Evolutionary conservation across 495 filamentous ascomycete species (phyloP), one percentile per base, ranked within the genome.

Genomic region (Neurospora sp.): DNA sequence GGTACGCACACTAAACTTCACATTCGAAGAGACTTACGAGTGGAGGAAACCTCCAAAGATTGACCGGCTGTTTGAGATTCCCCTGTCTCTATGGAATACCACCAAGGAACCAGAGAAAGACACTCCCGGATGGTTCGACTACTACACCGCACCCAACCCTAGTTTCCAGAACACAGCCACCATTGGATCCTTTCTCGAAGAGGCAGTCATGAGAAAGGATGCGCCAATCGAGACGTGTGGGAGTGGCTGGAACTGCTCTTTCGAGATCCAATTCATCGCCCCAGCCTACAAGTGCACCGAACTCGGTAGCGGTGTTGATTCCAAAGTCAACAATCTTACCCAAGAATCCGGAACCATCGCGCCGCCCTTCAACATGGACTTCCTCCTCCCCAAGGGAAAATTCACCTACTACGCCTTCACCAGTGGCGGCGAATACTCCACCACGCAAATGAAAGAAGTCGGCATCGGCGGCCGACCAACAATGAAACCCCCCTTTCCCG

Each of bases 271-370:
- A 3, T 82, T 84, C 42, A 75, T 75, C 10, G 81, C 78, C 0
- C 82, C 82, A 0, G 82, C 75, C 3, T 83, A 83, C 72, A 79
- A 81, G 71, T 84, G 82, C 70, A 77, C 77, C 20, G 79, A 83
- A 72, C 73, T 82, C 1, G 80, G 80, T 0, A 79, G 76, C 38
- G 82, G 80, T n/a, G 76, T 80, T 0, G 78, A 80, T 41, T 75
- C 78, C 3, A 76, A 74, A 14, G 41, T 78, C 5, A 70, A 69
- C 5, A 77, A 79, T 31, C 77, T 84, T 18, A 77, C 74, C 0
- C 79, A 80, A 72, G 71, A 78, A 44, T 80, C 79, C 0, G 80
- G 78, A 16, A 76, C 74, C 49, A 76, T 77, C 23, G 74, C 76
- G 2, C 75, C 78, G 16, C 79, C 78, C 1, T 80, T 84, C 71